Base-by-base conservation (phyloP, 345 rosid genomes). In the Brassica cretica region DNA sequence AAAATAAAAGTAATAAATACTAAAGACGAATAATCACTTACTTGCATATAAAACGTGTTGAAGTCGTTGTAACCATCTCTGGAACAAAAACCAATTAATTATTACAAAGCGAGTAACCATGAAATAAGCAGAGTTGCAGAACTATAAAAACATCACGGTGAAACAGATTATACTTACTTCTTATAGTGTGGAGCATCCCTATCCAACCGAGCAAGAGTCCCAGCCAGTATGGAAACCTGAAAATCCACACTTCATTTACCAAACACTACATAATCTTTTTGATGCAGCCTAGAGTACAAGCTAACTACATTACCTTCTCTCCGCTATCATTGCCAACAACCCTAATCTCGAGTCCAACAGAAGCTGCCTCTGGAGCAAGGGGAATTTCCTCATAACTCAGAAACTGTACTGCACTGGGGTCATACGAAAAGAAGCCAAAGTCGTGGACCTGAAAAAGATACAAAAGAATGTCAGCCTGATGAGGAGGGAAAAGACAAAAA, bases 1-100 rank as follows among this genome's bases (percentile, higher is more conserved):
- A 27, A 27, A 25, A 53, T 18, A 12, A 3, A 27, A 51, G 65
- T 61, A 61, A 2, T 4, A 39, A 64, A 37, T 0, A 9, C 9
- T 19, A 30, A 11, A 39, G 55, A 71, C 16, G 25, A 29, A 39
- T 27, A 59, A 35, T 59, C 66, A 84, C 97, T 87, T 86, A 94
- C 98, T 87, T 95, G 99, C 89, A 95, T 81, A 85, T 95, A 95
- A 85, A 95, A 95, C 21, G 97, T 95, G 82, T 95, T 95, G 92
- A 95, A 93, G 85, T 95, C 98, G 37, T 95, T 95, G 80, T 93
- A 95, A 49, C 99, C 99, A 85, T 95, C 99, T 87, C 98, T 95
- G 91, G 86, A 90, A 75, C 86, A 83, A 88, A 76, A 80, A 11
- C 11, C 49, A 69, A 44, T 41, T n/a, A n/a, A 15, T 0, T 30